Evolutionary conservation across 208 protist species (phyloP).

Genomic region (Leishmania mexicana): DNA sequence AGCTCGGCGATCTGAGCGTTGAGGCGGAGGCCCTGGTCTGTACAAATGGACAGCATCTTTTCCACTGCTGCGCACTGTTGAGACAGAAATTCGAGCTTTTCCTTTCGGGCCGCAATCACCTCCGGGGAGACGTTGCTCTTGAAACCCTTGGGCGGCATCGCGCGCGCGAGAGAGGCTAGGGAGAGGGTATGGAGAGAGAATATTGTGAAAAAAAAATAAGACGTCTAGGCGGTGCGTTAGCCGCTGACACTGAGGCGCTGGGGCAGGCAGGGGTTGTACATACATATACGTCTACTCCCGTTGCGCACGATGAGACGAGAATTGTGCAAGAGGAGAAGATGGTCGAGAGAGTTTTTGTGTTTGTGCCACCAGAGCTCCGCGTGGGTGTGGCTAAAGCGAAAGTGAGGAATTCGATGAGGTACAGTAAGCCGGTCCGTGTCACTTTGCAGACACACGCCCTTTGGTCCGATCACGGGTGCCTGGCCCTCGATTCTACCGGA

Average conservation of each 20-base stretch:
- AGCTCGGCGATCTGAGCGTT: conserved; percentile 57
- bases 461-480: neutral
- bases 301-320: neutral
- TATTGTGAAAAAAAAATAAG: neutral
- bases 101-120: conserved; percentile 63
- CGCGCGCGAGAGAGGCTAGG: neutral
- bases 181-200: neutral
- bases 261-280: neutral
- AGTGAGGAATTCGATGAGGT: neutral
- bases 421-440: neutral
- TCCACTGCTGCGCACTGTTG: conserved; percentile 80
- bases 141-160: conserved; percentile 30
- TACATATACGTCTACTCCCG: neutral
- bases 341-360: neutral
- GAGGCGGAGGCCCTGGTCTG: conserved; percentile 68
- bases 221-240: neutral
- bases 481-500: neutral
- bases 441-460: neutral
- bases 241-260: neutral
- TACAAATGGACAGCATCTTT: conserved; percentile 77
- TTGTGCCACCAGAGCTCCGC: neutral
- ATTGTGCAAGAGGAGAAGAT: neutral
- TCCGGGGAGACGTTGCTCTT: conserved; percentile 67
- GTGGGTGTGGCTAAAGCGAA: neutral
- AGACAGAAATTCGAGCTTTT: conserved; percentile 51